Conservation (phyloP, 257 asterid species). For the Solanum appendiculatum region DNA sequence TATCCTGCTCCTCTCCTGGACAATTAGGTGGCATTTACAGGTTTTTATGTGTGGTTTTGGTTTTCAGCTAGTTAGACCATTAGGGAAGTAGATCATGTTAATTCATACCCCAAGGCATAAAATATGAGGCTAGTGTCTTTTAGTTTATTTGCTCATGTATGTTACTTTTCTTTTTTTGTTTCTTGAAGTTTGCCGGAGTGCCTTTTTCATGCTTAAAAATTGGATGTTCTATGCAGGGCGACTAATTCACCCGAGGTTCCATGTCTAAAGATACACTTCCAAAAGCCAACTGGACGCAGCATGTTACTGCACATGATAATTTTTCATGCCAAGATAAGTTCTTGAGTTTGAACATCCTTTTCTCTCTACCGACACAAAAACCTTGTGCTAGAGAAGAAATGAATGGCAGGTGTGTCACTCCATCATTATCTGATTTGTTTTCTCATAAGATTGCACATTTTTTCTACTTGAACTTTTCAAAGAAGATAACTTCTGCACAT, state of each 20-base stretch:
- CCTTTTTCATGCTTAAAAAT: not conserved
- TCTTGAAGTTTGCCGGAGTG: not conserved
- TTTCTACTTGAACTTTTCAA: not conserved
- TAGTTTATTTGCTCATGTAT: not conserved
- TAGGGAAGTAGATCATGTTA: not conserved
- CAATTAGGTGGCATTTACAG: not conserved
- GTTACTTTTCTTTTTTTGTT: not conserved
- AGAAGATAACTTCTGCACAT: not conserved
- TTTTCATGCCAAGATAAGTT: conserved; percentile 50
- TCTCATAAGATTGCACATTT: not conserved
- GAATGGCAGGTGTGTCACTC: conserved; percentile 40
- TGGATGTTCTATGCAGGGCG: conserved; percentile 22
- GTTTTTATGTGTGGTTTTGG: not conserved
- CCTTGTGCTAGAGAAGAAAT: conserved; percentile 36
- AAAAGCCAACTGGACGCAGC: conserved; percentile 60
- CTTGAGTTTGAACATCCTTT: conserved; percentile 53
- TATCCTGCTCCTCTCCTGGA: not conserved
- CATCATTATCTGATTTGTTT: not conserved
- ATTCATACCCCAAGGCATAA: not conserved
- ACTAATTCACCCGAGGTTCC: conserved; percentile 24
- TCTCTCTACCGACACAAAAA: conserved; percentile 61
- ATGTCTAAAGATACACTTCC: conserved; percentile 21
- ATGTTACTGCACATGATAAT: conserved; percentile 54
- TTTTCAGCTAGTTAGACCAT: not conserved
- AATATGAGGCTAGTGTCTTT: not conserved